Base-by-base conservation (phyloP, 176 grass and related monocot species). In the Metroxylon sagu region DNA sequence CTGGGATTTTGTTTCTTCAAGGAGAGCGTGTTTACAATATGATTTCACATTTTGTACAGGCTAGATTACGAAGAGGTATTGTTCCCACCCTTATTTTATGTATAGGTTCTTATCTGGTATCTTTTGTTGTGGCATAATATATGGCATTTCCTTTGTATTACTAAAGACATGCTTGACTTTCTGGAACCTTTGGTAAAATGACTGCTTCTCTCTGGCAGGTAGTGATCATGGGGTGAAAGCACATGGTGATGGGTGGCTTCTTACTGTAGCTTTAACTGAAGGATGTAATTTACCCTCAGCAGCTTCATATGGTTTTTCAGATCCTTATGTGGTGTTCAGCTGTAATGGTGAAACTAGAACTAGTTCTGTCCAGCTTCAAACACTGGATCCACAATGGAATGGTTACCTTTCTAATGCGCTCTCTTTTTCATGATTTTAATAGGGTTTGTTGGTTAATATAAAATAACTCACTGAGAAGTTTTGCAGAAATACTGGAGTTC, bases 331-430 rank as follows among this genome's bases (percentile, higher is more conserved):
- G 16, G 79, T 90, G 39, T 81, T 96, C 52, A 88, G 69, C 68
- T 96, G 86, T 64, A 96, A 90, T 66, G 75, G 92, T 53, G 66
- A 76, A 72, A 90, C 68, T 48, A 82, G 51, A 72, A 88, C 86
- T 52, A 96, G 86, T 48, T 90, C 86, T 54, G 83, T 96, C 56
- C 92, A 96, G 71, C 86, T 96, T 66, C 92, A 85, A 63, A 90
- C 80, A 54, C 76, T 62, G 29, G 75, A 90, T 53, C 92, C 92
- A 15, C 80, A 82, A 18, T 96, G 92, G 92, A 90, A 96, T 10
- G 92, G 92, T 96, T 49, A 82, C 80, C 79, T 70, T 65, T 50
- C 21, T 18, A 14, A 59, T 7, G 26, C 35, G 26, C 23, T 43
- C 31, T 35, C 35, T 14, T 43, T 35, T 43, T 43, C 35, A 14